Conservation (phyloP, 108 stramenopile genomes). For the Pseudonitzschia multistriata region DNA sequence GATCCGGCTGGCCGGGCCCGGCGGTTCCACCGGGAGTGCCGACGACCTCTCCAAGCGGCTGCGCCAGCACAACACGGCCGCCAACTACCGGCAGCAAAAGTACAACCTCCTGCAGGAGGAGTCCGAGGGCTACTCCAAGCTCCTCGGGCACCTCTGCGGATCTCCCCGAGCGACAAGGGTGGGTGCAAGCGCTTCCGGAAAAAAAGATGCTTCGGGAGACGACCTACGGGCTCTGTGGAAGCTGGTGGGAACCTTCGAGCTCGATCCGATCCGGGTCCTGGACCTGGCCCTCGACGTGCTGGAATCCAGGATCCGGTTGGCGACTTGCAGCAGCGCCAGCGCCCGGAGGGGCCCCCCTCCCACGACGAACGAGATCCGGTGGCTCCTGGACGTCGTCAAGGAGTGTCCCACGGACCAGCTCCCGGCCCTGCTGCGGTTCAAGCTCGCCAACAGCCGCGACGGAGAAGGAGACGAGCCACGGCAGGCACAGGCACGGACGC, state of each 20-base stretch:
- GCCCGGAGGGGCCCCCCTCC: neutral
- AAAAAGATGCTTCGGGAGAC: neutral
- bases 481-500: too few relatives aligned
- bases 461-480: too few relatives aligned
- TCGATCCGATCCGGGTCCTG: conserved; percentile 94
- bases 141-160: conserved; percentile 42
- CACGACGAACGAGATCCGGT: conserved; percentile 14
- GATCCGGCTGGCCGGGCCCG: neutral
- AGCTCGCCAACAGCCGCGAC: too few relatives aligned
- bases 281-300: conserved; percentile 84
- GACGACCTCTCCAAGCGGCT: conserved; percentile 54
- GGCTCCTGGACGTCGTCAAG: conserved; percentile 46
- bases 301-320: conserved; percentile 48
- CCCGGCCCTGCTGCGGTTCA: conserved; percentile 85
- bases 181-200: neutral
- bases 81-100: conserved; percentile 89
- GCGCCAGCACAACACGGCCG: conserved; percentile 77
- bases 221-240: too few relatives aligned
- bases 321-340: neutral
- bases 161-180: too few relatives aligned
- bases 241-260: conserved; percentile 89
- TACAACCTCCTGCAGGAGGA: conserved; percentile 94
- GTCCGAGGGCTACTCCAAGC: conserved; percentile 91
- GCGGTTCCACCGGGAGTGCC: neutral
- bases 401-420: conserved; percentile 52